Evolutionary conservation across 164 flowering plant genomes (phyloP), one percentile per base, ranked within the genome.

Genomic region (Dillenia turbinata): DNA sequence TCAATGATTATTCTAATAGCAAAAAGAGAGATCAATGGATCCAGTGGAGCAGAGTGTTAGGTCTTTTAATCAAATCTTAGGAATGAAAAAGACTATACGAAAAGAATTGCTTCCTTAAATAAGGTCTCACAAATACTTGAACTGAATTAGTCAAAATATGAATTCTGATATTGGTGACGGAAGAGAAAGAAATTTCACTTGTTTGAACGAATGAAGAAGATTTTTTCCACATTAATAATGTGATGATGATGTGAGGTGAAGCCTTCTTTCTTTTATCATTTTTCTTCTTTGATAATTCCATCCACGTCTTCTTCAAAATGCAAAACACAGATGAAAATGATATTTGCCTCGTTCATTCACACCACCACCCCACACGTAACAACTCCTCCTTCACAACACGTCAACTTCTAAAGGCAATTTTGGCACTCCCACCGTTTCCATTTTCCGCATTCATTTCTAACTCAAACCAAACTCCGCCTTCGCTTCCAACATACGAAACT

Each of bases 201-300:
- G 68, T 55, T 55, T 58, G 68, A 13, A 58, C 51, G 68, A 65
- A 57, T 65, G 56, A 49, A 40, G 49, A 58, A 47, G 52, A 61
- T 49, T 56, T 56, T 33, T 33, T 33, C 7, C 40, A 33, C 40
- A 33, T 33, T 33, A 33, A 65, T 57, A 49, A 50, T 51, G 60
- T 57, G 48, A 56, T 49, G 54, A 49, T 56, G 67, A 64, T 47
- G 14, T n/a, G 61, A 57, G 48, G 24, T 53, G 33, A 61, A 43
- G 56, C 44, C 44, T 47, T 14, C n/a, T 40, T 51, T 52, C 49
- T 11, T 15, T 33, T 53, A n/a, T 51, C 52, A 50, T 19, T 19
- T 19, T 19, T 19, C 10, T 44, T 49, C 10, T 44, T 49, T 59
- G 26, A 12, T 16, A 5, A 48, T 60, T 49, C n/a, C 63, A 49